Percentiles rank a stretch among this genome's conserved stretches.
phyloP scores from a whole-genome alignment of 257 asterid genomes.

The Solanum neorickii region DNA sequence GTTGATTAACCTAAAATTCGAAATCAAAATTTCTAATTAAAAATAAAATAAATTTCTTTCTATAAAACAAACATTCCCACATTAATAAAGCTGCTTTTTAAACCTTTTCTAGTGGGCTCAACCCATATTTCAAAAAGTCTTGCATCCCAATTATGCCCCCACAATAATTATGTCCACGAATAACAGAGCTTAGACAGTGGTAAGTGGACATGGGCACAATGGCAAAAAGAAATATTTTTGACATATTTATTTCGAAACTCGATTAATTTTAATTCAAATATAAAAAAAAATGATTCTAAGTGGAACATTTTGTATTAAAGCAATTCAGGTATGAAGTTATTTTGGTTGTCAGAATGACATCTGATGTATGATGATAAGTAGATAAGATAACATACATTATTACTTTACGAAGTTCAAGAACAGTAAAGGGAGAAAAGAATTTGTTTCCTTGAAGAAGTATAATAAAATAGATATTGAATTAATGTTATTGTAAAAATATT shows the following conservation, averaged over 20 bases:
- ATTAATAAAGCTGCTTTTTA: background rate
- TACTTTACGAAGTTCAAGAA: background rate
- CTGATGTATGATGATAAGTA: background rate
- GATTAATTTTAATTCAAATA: no score
- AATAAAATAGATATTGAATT: background rate
- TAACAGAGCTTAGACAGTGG: background rate
- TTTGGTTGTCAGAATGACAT: background rate
- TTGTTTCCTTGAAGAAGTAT: background rate
- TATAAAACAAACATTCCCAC: background rate
- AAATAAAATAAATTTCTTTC: no score
- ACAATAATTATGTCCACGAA: background rate
- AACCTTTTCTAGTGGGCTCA: background rate
- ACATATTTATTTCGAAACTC: no score
- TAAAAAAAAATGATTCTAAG: no score
- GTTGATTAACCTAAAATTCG: no score
- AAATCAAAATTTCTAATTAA: no score
- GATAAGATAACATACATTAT: background rate
- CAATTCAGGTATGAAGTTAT: no score
- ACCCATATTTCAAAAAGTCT: background rate
- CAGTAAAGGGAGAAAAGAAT: background rate
- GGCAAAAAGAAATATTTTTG: background rate
- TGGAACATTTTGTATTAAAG: no score
- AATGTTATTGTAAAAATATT: background rate
- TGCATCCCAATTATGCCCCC: background rate
- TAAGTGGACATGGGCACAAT: background rate